These are phyloP conservation scores for Acanthamoeba sp. DNA, from an alignment of 208 protist genomes.

Conservation along the genomic window DNA sequence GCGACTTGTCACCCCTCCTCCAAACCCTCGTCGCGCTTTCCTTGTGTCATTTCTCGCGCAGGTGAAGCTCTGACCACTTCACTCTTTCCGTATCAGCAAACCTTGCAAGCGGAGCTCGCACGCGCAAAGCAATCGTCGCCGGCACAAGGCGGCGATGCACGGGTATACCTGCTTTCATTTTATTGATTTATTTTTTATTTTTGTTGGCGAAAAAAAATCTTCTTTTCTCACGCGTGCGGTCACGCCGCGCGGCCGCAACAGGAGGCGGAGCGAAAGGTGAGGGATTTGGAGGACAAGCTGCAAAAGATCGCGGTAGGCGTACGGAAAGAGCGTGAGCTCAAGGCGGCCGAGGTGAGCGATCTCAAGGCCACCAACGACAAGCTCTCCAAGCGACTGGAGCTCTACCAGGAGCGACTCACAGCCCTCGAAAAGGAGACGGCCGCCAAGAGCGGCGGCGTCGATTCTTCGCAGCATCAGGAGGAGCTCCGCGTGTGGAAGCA, in stretches of 20 bases:
- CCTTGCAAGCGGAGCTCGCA: neutral
- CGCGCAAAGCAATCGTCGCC: neutral
- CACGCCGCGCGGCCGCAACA: too few relatives aligned
- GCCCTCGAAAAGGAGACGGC: neutral
- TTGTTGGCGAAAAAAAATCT: too few relatives aligned
- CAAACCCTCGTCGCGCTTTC: too few relatives aligned
- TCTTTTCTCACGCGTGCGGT: too few relatives aligned
- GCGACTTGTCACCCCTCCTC: too few relatives aligned
- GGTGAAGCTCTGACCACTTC: too few relatives aligned
- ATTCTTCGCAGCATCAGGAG: neutral
- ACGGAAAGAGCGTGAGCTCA: neutral
- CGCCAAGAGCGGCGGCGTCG: neutral
- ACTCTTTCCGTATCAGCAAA: too few relatives aligned
- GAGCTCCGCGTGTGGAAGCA: neutral
- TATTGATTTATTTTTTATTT: neutral
- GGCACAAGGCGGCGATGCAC: neutral
- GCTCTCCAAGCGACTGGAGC: neutral
- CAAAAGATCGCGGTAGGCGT: neutral
- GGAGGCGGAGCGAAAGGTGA: slow-evolving; percentile 24
- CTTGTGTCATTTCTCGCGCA: too few relatives aligned
- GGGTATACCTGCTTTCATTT: neutral
- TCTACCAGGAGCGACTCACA: neutral
- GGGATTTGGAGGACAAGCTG: slow-evolving; percentile 3
- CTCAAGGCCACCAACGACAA: slow-evolving; percentile 25
- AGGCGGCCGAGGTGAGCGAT: neutral